These are phyloP conservation scores for Bathelium albidoporum DNA, from an alignment of 495 filamentous ascomycete genomes.

Conservation along the genomic window DNA sequence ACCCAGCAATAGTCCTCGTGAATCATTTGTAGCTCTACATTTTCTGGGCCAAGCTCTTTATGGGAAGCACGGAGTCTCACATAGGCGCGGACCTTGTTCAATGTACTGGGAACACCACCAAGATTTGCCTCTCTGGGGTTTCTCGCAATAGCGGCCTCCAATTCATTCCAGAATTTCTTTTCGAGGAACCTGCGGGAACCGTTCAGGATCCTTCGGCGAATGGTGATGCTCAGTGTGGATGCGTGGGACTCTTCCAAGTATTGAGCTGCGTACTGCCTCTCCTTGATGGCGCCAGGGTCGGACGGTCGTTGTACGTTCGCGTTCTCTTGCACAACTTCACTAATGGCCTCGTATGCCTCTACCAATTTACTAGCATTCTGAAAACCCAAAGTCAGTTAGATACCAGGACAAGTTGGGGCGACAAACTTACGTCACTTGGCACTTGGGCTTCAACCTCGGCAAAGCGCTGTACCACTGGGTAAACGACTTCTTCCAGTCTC, in stretches of 20 bases:
- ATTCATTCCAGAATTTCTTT: constrained; percentile 57
- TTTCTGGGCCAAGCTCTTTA: constrained; percentile 72
- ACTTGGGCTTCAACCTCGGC: constrained; percentile 56
- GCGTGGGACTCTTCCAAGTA: constrained; percentile 64
- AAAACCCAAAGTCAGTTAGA: background rate
- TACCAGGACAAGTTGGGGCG: constrained; percentile 35
- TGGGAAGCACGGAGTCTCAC: constrained; percentile 63
- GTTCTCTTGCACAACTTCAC: constrained; percentile 59
- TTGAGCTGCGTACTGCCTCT: constrained; percentile 62
- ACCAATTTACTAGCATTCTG: constrained; percentile 46
- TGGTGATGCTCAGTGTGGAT: constrained; percentile 46
- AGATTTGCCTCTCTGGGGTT: constrained; percentile 81
- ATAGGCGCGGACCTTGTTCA: constrained; percentile 87
- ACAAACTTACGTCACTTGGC: constrained; percentile 48
- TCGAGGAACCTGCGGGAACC: constrained; percentile 71
- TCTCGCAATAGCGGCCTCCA: constrained; percentile 65
- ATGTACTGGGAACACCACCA: constrained; percentile 74
- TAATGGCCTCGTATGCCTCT: constrained; percentile 68
- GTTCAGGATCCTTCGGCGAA: constrained; percentile 65
- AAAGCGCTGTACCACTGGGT: constrained; percentile 64
- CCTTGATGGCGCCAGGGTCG: constrained; percentile 48
- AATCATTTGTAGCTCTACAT: constrained; percentile 58
- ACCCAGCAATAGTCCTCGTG: constrained; percentile 87
- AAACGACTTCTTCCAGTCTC: constrained; percentile 52
- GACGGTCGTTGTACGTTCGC: constrained; percentile 41